Base-by-base conservation (phyloP, 1,284 basidiomycete species). In the Ustilago cynodontis region DNA sequence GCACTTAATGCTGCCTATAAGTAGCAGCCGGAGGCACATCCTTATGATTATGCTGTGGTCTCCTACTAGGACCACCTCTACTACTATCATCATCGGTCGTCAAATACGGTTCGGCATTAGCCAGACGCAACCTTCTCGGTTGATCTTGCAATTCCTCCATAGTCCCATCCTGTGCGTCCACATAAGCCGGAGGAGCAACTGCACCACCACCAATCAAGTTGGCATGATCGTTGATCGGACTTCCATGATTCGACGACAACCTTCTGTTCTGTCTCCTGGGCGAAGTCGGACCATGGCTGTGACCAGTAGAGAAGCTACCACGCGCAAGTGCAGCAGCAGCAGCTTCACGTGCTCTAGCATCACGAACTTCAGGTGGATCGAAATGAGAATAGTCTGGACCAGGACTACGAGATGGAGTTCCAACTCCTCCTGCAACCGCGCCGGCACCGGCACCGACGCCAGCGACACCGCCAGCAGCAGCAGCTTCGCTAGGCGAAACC, bases 341-440 rank as follows among this genome's bases (percentile, higher is more conserved):
- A n/a, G 74, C 74, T 54, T 82, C 70, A 20, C 73, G 58, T 13
- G 71, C 76, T n/a, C 81, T 72, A 24, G 65, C 66, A 29, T 78
- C 80, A 11, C 79, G 73, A 22, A 82, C 77, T 54, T 82, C 81
- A 28, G 80, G 80, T 16, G 81, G 78, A 62, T 82, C 81, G 53
- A 82, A 75, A 58, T 82, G 81, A 59, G 60, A 72, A 67, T 82
- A 82, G 35, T 79, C 75, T 1, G 74, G 79, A 43, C 66, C 77
- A 7, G 77, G 59, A 7, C 59, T 64, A 33, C 74, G 60, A 7
- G 73, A 37, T 8, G 58, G 60, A 20, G 41, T 43, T 9, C 63
- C 51, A 49, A 59, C 52, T 20, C 16, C 57, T 9, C 41, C 41
- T 20, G 58, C 62, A 51, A 35, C 60, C 22, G 53, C 63, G 24